These are phyloP conservation scores for Exophiala calicioides DNA, from an alignment of 2,329 filamentous ascomycete species.

Conservation along the genomic window DNA sequence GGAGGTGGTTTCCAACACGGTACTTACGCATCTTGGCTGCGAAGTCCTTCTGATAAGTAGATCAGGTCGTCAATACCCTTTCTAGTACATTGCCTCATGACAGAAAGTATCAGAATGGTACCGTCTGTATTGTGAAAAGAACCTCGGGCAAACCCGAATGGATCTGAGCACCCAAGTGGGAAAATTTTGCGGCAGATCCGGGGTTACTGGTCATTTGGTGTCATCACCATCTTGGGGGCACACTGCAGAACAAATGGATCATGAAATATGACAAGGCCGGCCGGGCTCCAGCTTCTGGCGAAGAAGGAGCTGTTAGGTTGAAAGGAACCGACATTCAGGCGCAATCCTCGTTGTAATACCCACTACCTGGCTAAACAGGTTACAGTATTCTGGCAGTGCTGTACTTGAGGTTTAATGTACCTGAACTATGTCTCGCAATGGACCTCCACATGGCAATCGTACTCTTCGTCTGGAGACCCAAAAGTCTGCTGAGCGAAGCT, in stretches of 20 bases:
- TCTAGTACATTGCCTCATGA: neutral
- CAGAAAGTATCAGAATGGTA: neutral
- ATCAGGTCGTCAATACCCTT: neutral
- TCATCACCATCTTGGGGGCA: neutral
- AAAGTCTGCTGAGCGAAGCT: neutral
- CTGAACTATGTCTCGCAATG: neutral
- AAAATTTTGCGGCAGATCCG: neutral
- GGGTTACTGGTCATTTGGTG: neutral
- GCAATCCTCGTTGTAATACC: neutral
- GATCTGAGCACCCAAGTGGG: neutral
- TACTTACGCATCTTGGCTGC: neutral
- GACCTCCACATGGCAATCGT: neutral
- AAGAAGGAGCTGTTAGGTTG: neutral
- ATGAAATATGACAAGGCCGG: neutral
- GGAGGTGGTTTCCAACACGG: neutral
- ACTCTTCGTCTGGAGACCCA: neutral
- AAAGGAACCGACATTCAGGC: neutral
- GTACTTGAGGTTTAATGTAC: neutral
- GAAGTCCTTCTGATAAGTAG: neutral
- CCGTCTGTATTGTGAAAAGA: neutral
- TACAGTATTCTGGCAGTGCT: neutral
- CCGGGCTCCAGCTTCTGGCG: neutral
- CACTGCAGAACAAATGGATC: neutral
- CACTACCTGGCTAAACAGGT: neutral
- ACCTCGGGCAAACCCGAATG: neutral